These are phyloP conservation scores for Fusarium musae DNA, from an alignment of 2,329 filamentous ascomycete species.

Conservation along the genomic window DNA sequence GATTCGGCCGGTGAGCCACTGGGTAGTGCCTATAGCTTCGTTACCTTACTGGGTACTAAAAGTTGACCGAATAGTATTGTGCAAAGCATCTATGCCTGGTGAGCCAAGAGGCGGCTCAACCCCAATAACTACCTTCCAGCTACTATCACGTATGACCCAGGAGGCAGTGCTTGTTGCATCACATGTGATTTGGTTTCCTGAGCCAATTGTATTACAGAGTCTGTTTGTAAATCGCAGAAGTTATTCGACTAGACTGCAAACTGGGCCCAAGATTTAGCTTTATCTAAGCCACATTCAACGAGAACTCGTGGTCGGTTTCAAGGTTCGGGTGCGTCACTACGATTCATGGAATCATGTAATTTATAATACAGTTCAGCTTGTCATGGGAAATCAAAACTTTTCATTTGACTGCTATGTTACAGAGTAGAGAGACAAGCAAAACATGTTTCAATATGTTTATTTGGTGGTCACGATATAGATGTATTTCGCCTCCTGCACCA, in stretches of 20 bases:
- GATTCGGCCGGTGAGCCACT: not conserved
- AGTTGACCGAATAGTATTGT: not conserved
- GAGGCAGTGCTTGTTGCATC: constrained; percentile 7
- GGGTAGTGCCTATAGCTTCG: not conserved
- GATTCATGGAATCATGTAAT: not conserved
- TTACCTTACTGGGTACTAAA: not conserved
- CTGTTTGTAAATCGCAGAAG: not conserved
- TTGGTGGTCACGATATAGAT: not conserved
- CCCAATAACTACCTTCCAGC: not conserved
- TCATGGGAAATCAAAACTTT: not conserved
- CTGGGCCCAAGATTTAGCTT: not conserved
- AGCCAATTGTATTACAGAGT: not conserved
- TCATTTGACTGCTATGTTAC: not conserved
- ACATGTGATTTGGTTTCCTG: not conserved
- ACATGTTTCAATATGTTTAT: not conserved
- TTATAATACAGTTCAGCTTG: not conserved
- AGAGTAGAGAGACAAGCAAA: not conserved
- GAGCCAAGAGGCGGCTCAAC: not conserved
- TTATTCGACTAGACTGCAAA: not conserved
- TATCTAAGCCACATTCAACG: constrained; percentile 12
- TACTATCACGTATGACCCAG: not conserved
- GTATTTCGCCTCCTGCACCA: not conserved
- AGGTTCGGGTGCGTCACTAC: not conserved
- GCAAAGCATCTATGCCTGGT: not conserved
- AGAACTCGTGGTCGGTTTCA: not conserved